Evolutionary conservation across 2,329 filamentous ascomycete genomes (phyloP), one percentile per base, ranked within the genome.

Genomic region (Aspergillus latus): DNA sequence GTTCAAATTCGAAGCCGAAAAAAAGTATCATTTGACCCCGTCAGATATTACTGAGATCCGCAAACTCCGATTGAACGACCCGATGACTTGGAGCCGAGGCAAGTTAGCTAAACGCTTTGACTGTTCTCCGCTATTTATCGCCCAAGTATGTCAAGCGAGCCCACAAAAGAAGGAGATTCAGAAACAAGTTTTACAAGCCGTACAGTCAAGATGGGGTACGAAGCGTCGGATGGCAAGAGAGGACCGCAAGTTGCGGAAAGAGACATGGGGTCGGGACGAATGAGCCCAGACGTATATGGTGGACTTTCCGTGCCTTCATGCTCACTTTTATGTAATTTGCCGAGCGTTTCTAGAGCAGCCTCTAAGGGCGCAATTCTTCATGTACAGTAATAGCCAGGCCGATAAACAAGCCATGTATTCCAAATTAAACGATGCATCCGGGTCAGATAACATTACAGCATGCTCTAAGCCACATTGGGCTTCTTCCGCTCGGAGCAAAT

Each of bases 91-190:
- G 84, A 87, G 83, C 46, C 70, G 84, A 45, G 76, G 77, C 55
- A 78, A 77, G 65, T 68, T 88, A 61, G 84, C 86, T 37, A 80
- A 84, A 69, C 82, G 81, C 66, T 88, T 86, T 67, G 79, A 81
- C 5, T 88, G 85, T 71, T 84, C 79, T 54, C 77, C 82, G 56
- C 80, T 87, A 50, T 88, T 88, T 62, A 80, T 87, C 45, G 80
- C 80, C 8, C 76, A 86, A 75, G 81, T 85, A 54, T 82, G 79
- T 50, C 76, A 80, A 60, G 82, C 80, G 30, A 80, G 80, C 58
- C 70, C 71, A 40, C 72, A 80, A 59, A 77, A 81, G 74, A 77
- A 76, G 63, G 66, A 70, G 57, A 72, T 78, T 46, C 78, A 81
- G 64, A 72, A 72, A 62, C 66, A 75, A 60, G 72, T 77, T 62